Base-by-base conservation (phyloP, 495 filamentous ascomycete species). In the Hypoxylon rickii region DNA sequence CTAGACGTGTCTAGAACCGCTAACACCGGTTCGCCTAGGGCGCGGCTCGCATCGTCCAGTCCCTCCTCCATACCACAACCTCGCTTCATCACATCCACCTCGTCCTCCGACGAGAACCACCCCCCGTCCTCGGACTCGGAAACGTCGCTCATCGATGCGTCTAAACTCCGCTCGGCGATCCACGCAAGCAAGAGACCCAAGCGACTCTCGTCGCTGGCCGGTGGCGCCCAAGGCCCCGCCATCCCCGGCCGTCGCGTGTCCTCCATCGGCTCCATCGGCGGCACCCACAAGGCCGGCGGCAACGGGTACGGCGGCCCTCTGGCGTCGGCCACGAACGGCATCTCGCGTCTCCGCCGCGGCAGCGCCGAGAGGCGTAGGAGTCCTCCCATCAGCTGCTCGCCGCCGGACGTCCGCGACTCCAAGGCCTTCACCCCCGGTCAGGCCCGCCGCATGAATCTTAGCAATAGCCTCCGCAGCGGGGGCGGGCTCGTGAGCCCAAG, bases 81-180 rank as follows among this genome's bases (percentile, higher is more conserved):
- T 41, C 55, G 48, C 24, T 29, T 29, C 6, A 48, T 50, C 18
- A 51, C 39, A 2, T 58, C 51, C 18, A 51, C 39, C 2, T 58
- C 55, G 1, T 61, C 52, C 3, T 61, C 70, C 11, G 71, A 73
- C 54, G 75, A 78, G 49, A 78, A 76, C 38, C 68, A 73, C 15
- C 72, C 72, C 0, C 73, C 60, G 11, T 73, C 73, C 8, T 76
- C 74, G 15, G 77, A 79, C 42, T 77, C 75, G 19, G 76, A 79
- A 20, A 67, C 64, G 2, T 71, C 73, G 3, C 8, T 70, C 26
- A 70, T 79, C 38, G 75, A 78, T 53, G 58, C 70, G 22, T 70
- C 70, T 26, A 77, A 77, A 53, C 68, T 79, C 26, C 71, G 76
- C 16, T 72, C 70, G 11, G 76, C 76, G 1, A 64, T 79, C 41